Conservation (phyloP, 2,329 filamentous ascomycete species). For the Arthrinium puccinioides region DNA sequence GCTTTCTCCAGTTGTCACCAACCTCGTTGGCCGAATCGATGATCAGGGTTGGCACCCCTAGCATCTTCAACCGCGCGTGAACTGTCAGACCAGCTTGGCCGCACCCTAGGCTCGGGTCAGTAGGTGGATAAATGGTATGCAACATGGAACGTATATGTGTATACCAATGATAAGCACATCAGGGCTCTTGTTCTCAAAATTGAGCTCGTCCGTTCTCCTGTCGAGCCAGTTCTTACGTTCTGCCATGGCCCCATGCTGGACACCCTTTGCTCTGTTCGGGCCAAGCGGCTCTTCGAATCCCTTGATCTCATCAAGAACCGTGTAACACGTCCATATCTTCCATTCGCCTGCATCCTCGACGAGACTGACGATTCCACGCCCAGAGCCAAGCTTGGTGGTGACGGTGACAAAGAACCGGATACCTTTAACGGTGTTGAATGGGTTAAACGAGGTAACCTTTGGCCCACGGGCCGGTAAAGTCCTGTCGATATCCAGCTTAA, state of each 20-base stretch:
- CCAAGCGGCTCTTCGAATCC: constrained; percentile 44
- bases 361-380: constrained; percentile 48
- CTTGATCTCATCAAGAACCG: constrained; percentile 44
- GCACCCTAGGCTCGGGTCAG: constrained; percentile 2
- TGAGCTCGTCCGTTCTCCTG: constrained; percentile 35
- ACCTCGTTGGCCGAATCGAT: constrained; percentile 50
- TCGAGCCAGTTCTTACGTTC: constrained; percentile 55
- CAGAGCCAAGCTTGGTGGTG: constrained; percentile 45
- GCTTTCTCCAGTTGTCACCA: constrained; percentile 58
- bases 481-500: constrained; percentile 36
- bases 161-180: constrained; percentile 55
- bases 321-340: constrained; percentile 60
- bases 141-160: constrained; percentile 12
- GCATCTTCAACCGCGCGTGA: constrained; percentile 52
- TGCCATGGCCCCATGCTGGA: constrained; percentile 35
- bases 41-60: constrained; percentile 47
- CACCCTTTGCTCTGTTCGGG: constrained; percentile 44
- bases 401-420: constrained; percentile 50
- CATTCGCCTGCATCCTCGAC: constrained; percentile 34
- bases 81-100: constrained; percentile 53
- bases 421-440: constrained; percentile 37
- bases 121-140: background rate
- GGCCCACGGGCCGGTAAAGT: constrained; percentile 36
- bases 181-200: constrained; percentile 45
- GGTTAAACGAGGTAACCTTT: constrained; percentile 38